Percentiles rank a stretch among this genome's conserved stretches.
phyloP scores from a whole-genome alignment of 1,139 yeast species.

The Geotrichum macrosporum region DNA sequence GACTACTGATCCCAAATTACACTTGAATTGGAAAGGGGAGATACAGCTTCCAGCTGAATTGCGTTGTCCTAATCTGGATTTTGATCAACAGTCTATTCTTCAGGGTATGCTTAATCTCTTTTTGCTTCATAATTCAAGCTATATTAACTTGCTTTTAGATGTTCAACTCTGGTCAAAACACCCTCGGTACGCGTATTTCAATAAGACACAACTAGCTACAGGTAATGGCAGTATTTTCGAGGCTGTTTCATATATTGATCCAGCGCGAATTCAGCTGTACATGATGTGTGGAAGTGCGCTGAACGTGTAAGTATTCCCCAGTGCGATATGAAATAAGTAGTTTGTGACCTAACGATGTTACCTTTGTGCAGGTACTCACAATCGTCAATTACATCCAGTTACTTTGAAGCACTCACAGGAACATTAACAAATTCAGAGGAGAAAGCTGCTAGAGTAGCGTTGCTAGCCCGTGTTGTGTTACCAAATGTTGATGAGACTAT shows the following conservation, averaged over 20 bases:
- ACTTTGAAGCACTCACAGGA: neutral
- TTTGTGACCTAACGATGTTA: neutral
- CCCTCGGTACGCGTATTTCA: neutral
- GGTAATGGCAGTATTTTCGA: neutral
- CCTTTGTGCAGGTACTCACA: neutral
- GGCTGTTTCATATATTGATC: constrained; percentile 1
- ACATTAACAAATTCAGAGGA: neutral
- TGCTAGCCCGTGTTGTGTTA: neutral
- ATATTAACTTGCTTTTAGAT: neutral
- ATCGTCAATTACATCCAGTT: neutral
- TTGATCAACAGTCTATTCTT: neutral
- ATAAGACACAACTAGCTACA: neutral
- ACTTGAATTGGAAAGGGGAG: neutral
- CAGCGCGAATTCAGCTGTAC: neutral
- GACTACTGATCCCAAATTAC: neutral
- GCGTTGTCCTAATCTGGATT: neutral
- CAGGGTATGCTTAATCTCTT: neutral
- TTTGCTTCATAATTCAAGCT: neutral
- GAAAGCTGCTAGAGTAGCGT: neutral
- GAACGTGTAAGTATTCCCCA: neutral
- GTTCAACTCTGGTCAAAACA: constrained; percentile 5
- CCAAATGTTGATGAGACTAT: neutral
- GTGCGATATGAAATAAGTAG: neutral
- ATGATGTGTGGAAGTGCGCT: neutral
- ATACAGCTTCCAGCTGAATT: neutral